Base-by-base conservation (phyloP, 2,329 filamentous ascomycete genomes). In the Chaetomiaceae sp. region DNA sequence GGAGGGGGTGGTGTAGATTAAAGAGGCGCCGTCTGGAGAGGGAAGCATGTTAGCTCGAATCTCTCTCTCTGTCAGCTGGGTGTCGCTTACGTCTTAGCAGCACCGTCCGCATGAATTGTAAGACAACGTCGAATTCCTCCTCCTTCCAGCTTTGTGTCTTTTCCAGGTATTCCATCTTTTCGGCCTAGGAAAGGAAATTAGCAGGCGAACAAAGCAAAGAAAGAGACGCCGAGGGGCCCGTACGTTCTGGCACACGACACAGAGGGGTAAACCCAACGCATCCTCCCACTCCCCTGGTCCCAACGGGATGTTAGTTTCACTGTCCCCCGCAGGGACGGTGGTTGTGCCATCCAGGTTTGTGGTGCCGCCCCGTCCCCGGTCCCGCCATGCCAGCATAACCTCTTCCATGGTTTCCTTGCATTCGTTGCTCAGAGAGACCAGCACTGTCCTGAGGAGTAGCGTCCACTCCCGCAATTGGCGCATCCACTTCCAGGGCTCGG, bases 191-290 rank as follows among this genome's bases (percentile, higher is more conserved):
- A 51, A n/a, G 25, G 6, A 27, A 31, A 63, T 63, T 60, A 67
- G 61, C 40, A 19, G 51, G 30, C 53, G 23, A 20, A 14, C 5
- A 10, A 17, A 14, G n/a, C 5, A 2, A 4, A 2, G 6, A 10
- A 10, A 5, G 13, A 13, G 5, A 1, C 2, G 2, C 19, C 8
- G 21, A 20, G 39, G 7, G 23, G n/a, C n/a, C 68, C 81, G 70
- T 68, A 91, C 90, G 66, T 95, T 93, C 68, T 97, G 91, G 66
- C 92, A 96, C n/a, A 97, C 90, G 8, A 99, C 87, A 63, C 89
- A 95, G 33, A 99, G 73, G 0, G 90, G 89, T 49, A 99, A 70
- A 0, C 91, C 91, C 8, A 96, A 71, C 5, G 85, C 88, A 63
- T 95, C 90, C 57, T 95, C 89, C 89, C 91, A 96, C 69, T 96